Percentiles rank a stretch among this genome's conserved stretches.
These are phyloP conservation scores for Rhododendron mucronatum DNA, from an alignment of 148 eudicot genomes.

Conservation along the genomic window DNA sequence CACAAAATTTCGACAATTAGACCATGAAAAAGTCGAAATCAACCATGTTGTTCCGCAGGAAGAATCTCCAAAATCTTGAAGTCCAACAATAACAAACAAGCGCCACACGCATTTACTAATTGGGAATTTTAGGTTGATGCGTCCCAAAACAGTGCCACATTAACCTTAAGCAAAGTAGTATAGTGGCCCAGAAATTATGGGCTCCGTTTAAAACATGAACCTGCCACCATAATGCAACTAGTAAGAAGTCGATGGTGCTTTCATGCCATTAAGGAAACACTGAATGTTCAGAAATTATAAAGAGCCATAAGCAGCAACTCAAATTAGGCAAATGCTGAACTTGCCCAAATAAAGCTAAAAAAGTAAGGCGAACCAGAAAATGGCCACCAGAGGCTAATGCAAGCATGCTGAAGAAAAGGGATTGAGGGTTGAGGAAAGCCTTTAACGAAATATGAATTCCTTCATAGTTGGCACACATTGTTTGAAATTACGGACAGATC, in stretches of 20 bases:
- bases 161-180: not conserved
- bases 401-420: not conserved
- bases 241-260: not conserved
- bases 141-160: not conserved
- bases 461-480: not conserved
- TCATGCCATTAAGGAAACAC: not conserved
- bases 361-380: not conserved
- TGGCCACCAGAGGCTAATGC: not conserved
- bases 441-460: not conserved
- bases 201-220: not conserved
- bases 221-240: not conserved
- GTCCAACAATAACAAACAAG: not conserved
- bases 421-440: not conserved
- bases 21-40: not conserved
- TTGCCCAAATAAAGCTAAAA: not conserved
- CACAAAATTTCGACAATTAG: not conserved
- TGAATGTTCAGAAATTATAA: not conserved
- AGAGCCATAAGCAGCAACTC: not conserved
- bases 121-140: not conserved
- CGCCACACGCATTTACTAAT: not conserved
- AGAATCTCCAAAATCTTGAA: not conserved
- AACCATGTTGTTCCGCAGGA: not conserved
- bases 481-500: not conserved
- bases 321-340: not conserved
- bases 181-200: not conserved